Evolutionary conservation across 495 filamentous ascomycete genomes (phyloP), one percentile per base, ranked within the genome.

Genomic region (Podospora pseudocomata): DNA sequence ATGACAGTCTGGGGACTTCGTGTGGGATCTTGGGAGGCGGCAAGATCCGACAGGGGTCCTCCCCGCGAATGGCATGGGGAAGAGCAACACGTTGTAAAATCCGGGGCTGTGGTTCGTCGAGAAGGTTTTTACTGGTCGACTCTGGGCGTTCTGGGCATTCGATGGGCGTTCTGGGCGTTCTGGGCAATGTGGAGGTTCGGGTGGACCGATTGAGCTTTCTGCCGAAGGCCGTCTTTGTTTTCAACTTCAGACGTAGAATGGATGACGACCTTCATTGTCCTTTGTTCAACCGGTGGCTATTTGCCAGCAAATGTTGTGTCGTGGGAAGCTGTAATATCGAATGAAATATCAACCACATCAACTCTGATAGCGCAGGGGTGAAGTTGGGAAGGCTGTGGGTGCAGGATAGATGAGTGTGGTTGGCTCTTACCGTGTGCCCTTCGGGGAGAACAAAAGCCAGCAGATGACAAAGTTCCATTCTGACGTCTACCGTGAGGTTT

Each of bases 61-160:
- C 68, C 66, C 68, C 71, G 65, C 71, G 71, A 73, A 73, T 73
- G n/a, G 61, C 27, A 32, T 18, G 49, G 4, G n/a, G 26, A 4
- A 19, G 15, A 62, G 26, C 55, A 53, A 53, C 70, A 73, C 71
- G 68, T 70, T 70, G 9, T 62, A 44, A 58, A n/a, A 59, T 68
- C 59, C 53, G 23, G 58, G 30, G 7, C 55, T 34, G 30, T 73
- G 65, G 60, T 72, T 72, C 61, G 71, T 60, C 63, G 23, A 44
- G 54, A 16, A 9, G 23, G 1, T 62, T 54, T 63, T 61, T 63
- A 20, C 63, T 53, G 63, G 61, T 19, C 26, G 30, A 53, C 1
- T 28, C 55, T 58, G 55, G 55, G 55, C 23, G 18, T 58, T 58
- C 55, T 58, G 55, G n/a, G 55, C n/a, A 58, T 19, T 19, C 15